A percentile compares a stretch with the other conserved stretches of the same genome.
Conservation (phyloP, 2,329 filamentous ascomycete genomes). For the Pseudopithomyces chartarum region DNA sequence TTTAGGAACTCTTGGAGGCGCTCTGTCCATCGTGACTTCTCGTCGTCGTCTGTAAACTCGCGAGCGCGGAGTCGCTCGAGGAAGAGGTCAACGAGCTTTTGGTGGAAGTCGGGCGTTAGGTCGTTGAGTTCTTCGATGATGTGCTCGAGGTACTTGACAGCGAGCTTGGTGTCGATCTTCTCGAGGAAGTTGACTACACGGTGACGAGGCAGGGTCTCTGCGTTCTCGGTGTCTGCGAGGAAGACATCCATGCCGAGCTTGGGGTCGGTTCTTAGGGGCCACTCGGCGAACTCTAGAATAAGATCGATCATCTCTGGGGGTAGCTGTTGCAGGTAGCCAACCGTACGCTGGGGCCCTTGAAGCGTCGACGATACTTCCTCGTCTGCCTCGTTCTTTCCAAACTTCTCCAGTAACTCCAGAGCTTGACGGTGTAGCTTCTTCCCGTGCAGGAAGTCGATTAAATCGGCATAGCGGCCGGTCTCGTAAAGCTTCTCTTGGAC, state of each 20-base stretch:
- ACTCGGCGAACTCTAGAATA: slow-evolving; percentile 87
- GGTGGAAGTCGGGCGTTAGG: slow-evolving; percentile 82
- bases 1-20: slow-evolving; percentile 77
- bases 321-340: slow-evolving; percentile 87
- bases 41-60: slow-evolving; percentile 39
- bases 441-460: slow-evolving; percentile 97
- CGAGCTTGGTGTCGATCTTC: slow-evolving; percentile 70
- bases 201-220: slow-evolving; percentile 82
- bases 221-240: slow-evolving; percentile 89
- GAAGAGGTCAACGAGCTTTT: slow-evolving; percentile 76
- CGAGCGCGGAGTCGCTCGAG: slow-evolving; percentile 58
- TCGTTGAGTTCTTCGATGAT: slow-evolving; percentile 88
- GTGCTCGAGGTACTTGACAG: slow-evolving; percentile 86
- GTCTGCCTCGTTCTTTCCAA: slow-evolving; percentile 65
- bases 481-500: slow-evolving; percentile 92
- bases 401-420: slow-evolving; percentile 78
- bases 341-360: slow-evolving; percentile 80
- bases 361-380: slow-evolving; percentile 59
- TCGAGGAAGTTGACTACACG: slow-evolving; percentile 76
- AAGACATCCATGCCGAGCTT: slow-evolving; percentile 90
- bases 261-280: slow-evolving; percentile 77
- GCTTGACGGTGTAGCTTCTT: slow-evolving; percentile 92
- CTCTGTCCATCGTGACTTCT: slow-evolving; percentile 57
- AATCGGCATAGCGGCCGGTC: slow-evolving; percentile 84
- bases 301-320: slow-evolving; percentile 87